A percentile compares a stretch with the other conserved stretches of the same genome.
Evolutionary conservation across 2,329 filamentous ascomycete species (phyloP).

Genomic region (Penicillium capsulatum): DNA sequence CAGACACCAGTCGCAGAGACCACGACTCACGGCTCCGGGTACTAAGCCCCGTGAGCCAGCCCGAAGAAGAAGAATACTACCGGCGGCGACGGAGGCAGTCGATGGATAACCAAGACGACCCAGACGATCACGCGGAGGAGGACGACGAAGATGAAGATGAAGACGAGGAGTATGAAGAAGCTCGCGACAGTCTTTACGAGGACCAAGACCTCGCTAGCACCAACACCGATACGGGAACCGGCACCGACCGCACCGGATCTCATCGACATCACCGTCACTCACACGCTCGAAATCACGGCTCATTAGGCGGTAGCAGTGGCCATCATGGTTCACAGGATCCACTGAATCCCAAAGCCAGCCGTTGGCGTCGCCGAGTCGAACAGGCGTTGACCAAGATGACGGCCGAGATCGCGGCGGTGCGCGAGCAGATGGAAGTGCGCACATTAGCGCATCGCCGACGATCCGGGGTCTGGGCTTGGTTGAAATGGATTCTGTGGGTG

Average conservation of each 20-base stretch:
- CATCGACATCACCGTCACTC: conserved; percentile 13
- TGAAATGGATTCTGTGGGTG: conserved; percentile 66
- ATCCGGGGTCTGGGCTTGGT: conserved; percentile 64
- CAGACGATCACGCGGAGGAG: conserved; percentile 19
- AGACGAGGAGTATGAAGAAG: conserved; percentile 36
- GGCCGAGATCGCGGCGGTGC: conserved; percentile 82
- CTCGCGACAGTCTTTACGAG: conserved; percentile 33
- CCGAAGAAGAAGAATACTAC: conserved; percentile 53
- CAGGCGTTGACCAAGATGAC: conserved; percentile 82
- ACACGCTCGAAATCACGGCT: conserved; percentile 5
- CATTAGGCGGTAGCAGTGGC: conserved; percentile 11
- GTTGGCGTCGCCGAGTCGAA: conserved; percentile 80
- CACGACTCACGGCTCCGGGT: conserved; percentile 60
- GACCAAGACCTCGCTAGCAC: conserved; percentile 43
- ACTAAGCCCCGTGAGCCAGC: conserved; percentile 80
- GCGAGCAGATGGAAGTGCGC: conserved; percentile 81
- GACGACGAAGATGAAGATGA: conserved; percentile 39
- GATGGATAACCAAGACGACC: conserved; percentile 34
- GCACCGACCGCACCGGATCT: conserved; percentile 15
- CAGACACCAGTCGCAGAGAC: conserved; percentile 3
- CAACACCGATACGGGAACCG: conserved; percentile 20
- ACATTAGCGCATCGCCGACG: conserved; percentile 66
- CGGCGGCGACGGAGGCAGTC: conserved; percentile 43
- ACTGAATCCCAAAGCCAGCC: conserved; percentile 68
- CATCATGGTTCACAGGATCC: conserved; percentile 63